Evolutionary conservation across 2,329 filamentous ascomycete species (phyloP).

Genomic region (Fusarium nisikadoi): DNA sequence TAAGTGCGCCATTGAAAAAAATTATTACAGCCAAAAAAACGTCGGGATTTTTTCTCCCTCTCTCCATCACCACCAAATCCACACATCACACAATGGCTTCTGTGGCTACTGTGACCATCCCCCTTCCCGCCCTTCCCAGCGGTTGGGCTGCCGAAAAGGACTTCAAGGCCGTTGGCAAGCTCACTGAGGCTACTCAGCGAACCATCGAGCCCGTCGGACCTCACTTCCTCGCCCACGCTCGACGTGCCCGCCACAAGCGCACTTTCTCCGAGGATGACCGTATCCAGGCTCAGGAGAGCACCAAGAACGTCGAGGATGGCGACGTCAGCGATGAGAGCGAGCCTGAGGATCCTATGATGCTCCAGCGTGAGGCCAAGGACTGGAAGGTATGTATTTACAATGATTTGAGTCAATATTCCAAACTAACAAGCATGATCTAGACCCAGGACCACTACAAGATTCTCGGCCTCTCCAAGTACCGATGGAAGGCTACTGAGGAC

Average conservation of each 20-base stretch:
- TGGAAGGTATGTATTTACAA: slow-evolving; percentile 80
- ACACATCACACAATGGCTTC: slow-evolving; percentile 67
- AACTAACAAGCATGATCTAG: slow-evolving; percentile 54
- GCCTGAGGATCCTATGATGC: slow-evolving; percentile 90
- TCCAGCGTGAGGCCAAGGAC: slow-evolving; percentile 95
- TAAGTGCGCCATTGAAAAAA: slow-evolving; percentile 31
- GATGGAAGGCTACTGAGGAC: slow-evolving; percentile 92
- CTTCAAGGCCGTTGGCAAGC: slow-evolving; percentile 83
- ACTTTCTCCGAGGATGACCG: slow-evolving; percentile 99
- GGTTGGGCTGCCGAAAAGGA: slow-evolving; percentile 91
- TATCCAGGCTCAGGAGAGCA: slow-evolving; percentile 93
- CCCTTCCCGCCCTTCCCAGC: slow-evolving; percentile 79
- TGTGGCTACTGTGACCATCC: slow-evolving; percentile 68
- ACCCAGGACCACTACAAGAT: slow-evolving; percentile 98
- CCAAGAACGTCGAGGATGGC: slow-evolving; percentile 94
- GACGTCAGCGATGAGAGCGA: slow-evolving; percentile 93
- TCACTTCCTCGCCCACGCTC: slow-evolving; percentile 97
- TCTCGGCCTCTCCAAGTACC: slow-evolving; percentile 90
- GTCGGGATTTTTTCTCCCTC: slow-evolving; percentile 17
- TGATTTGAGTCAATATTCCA: not conserved
- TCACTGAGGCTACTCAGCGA: slow-evolving; percentile 82
- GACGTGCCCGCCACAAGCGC: slow-evolving; percentile 93
- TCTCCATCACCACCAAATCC: slow-evolving; percentile 36
- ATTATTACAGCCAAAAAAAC: slow-evolving; percentile 29
- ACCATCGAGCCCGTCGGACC: slow-evolving; percentile 96